phyloP scores from a whole-genome alignment of 176 grass and related monocot genomes.

The Tillandsia fasciculata region DNA sequence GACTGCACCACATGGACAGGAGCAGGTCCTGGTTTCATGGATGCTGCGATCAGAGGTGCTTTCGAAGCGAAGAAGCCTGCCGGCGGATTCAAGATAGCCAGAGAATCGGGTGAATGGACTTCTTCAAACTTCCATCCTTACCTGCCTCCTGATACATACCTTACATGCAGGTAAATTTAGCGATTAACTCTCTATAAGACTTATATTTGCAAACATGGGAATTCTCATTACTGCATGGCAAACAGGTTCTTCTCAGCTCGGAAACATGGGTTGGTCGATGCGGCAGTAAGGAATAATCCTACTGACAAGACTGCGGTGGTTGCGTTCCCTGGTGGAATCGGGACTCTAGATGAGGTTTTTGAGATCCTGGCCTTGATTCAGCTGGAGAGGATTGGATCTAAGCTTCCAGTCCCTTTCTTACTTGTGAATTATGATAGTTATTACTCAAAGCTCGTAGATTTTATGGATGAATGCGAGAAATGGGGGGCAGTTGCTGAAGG shows the following conservation, averaged over 20 bases:
- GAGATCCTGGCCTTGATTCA: conserved; percentile 74
- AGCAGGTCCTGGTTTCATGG: conserved; percentile 75
- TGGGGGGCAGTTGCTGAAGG: conserved; percentile 56
- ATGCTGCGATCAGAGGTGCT: conserved; percentile 58
- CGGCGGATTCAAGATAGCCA: conserved; percentile 70
- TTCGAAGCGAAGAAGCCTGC: conserved; percentile 49
- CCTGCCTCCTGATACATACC: conserved; percentile 47
- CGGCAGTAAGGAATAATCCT: conserved; percentile 41
- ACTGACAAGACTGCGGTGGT: conserved; percentile 40
- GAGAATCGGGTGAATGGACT: conserved; percentile 76
- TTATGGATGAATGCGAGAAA: conserved; percentile 50
- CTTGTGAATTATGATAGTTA: conserved; percentile 83
- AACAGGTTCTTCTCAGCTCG: conserved; percentile 82
- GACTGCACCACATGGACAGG: conserved; percentile 83
- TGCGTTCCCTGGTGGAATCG: conserved; percentile 59
- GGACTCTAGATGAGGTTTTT: conserved; percentile 73
- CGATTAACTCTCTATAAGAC: background rate
- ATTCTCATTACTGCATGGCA: conserved; percentile 2
- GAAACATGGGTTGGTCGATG: conserved; percentile 86
- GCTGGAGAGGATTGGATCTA: conserved; percentile 63
- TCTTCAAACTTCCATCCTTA: conserved; percentile 67
- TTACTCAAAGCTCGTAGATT: conserved; percentile 70
- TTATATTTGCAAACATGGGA: background rate
- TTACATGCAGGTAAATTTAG: conserved; percentile 66
- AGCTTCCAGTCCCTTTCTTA: conserved; percentile 46